phyloP scores from a whole-genome alignment of 805 yeast species.

The Vanderwaltozyma tropicalis region DNA sequence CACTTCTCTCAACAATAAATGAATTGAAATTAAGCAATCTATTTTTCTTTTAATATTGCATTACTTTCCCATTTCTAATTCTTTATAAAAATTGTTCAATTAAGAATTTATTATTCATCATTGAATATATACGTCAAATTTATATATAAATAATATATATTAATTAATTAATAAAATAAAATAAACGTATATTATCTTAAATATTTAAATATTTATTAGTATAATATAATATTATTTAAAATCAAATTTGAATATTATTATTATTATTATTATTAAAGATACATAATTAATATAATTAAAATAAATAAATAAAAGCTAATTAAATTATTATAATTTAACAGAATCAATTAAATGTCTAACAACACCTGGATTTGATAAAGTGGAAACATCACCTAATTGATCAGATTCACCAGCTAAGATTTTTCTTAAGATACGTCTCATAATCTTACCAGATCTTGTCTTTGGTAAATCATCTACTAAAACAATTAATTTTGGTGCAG shows the following conservation, averaged over 20 bases:
- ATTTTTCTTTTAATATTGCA: neutral
- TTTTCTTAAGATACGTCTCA: constrained; percentile 79
- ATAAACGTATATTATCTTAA: too few species aligned
- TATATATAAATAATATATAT: too few species aligned
- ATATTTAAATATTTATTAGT: too few species aligned
- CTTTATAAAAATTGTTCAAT: too few species aligned
- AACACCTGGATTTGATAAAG: constrained; percentile 66
- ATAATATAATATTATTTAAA: too few species aligned
- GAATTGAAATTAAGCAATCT: constrained; percentile 3
- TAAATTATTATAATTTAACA: constrained; percentile 27
- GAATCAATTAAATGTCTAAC: constrained; percentile 55
- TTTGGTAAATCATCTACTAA: constrained; percentile 72
- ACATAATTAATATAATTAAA: too few species aligned
- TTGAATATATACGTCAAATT: too few species aligned
- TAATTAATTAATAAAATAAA: too few species aligned
- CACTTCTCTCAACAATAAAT: constrained; percentile 83
- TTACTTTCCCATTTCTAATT: neutral
- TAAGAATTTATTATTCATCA: too few species aligned
- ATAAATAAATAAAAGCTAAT: too few species aligned
- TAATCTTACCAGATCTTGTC: constrained; percentile 78
- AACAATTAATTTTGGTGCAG: constrained; percentile 68
- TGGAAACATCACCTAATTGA: constrained; percentile 70
- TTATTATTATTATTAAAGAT: too few species aligned
- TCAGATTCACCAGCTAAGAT: constrained; percentile 66
- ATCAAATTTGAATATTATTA: too few species aligned